Percentiles rank a stretch among this genome's conserved stretches.
Conservation (phyloP, 164 flowering plant species). For the Cinnamomum chago region DNA sequence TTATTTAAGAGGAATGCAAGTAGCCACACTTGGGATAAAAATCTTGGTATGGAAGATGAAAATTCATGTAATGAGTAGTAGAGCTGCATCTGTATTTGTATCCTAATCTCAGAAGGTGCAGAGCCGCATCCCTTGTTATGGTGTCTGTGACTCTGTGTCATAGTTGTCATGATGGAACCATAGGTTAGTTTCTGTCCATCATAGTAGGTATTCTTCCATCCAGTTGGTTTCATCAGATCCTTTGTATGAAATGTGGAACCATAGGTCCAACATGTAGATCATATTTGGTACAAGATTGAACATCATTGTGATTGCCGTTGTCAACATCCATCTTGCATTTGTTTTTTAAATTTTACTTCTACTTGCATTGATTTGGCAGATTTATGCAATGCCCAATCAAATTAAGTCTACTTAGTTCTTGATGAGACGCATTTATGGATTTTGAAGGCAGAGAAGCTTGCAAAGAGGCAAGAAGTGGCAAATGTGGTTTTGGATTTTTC, state of each 20-base stretch:
- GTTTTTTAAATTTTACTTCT: too few relatives aligned
- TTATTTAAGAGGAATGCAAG: too few relatives aligned
- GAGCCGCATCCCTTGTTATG: not conserved
- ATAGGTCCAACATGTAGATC: not conserved
- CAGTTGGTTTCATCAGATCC: not conserved
- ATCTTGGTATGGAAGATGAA: too few relatives aligned
- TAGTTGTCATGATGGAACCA: not conserved
- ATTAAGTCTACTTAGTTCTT: not conserved
- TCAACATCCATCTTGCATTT: not conserved
- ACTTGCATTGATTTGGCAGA: not conserved
- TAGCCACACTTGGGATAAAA: too few relatives aligned
- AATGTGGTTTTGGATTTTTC: constrained; percentile 89
- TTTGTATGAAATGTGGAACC: not conserved
- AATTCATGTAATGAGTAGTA: too few relatives aligned
- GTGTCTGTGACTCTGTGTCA: not conserved
- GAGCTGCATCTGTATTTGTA: too few relatives aligned
- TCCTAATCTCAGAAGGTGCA: too few relatives aligned
- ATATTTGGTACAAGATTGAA: not conserved
- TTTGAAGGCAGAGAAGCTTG: constrained; percentile 73
- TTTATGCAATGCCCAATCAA: not conserved
- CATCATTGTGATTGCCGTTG: not conserved
- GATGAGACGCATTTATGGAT: constrained; percentile 10
- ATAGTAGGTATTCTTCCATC: not conserved
- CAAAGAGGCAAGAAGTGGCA: constrained; percentile 75
- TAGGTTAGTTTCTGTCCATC: not conserved